These are phyloP conservation scores for Diutina pseudorugosa DNA, from an alignment of 1,139 yeast species.

Conservation along the genomic window DNA sequence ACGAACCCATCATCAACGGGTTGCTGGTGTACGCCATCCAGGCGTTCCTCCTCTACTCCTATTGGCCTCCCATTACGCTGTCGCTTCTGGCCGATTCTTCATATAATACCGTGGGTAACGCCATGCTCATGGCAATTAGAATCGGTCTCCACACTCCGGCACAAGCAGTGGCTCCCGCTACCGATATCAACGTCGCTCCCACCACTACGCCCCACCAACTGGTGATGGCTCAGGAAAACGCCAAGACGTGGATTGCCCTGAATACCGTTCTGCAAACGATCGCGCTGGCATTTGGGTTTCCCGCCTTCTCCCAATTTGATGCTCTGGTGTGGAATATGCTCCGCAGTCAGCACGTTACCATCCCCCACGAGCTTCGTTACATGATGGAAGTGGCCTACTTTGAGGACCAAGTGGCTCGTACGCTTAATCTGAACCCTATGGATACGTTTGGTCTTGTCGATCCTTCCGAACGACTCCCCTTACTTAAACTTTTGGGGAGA, in stretches of 20 bases:
- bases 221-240: constrained; percentile 56
- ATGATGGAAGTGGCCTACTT: constrained; percentile 76
- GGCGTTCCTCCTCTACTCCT: constrained; percentile 75
- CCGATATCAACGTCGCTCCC: constrained; percentile 7
- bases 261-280: constrained; percentile 82
- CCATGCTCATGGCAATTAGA: constrained; percentile 81
- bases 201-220: constrained; percentile 14
- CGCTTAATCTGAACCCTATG: constrained; percentile 60
- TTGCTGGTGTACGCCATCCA: constrained; percentile 94
- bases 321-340: constrained; percentile 3
- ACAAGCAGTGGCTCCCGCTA: constrained; percentile 11
- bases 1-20: constrained; percentile 73
- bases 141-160: constrained; percentile 82
- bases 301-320: constrained; percentile 70
- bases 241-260: constrained; percentile 87
- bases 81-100: constrained; percentile 91
- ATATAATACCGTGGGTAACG: constrained; percentile 90
- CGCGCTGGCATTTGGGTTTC: constrained; percentile 89
- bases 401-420: constrained; percentile 74
- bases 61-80: constrained; percentile 94
- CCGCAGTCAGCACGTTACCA: constrained; percentile 10
- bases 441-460: constrained; percentile 60
- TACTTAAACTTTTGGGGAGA: constrained; percentile 54
- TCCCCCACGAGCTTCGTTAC: constrained; percentile 54
- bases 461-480: constrained; percentile 58